Conservation (phyloP, 139 green algal genomes). For the Pseudopediastrum boryanum region DNA sequence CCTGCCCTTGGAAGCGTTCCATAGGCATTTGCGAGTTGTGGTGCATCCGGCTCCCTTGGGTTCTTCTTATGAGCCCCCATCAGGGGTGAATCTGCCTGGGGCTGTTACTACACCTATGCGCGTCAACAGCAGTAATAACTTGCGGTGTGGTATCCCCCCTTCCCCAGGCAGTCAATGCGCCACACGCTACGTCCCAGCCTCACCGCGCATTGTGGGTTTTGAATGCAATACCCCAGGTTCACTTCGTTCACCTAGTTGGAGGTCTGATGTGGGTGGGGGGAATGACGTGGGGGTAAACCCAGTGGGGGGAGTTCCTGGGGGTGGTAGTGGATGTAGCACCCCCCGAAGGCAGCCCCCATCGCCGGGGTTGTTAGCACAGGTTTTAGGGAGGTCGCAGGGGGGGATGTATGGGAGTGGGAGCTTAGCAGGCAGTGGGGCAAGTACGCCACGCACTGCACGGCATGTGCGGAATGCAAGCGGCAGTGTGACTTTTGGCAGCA, state of each 20-base stretch:
- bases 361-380: conserved; percentile 22
- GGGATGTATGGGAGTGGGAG: not conserved
- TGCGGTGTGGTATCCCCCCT: conserved; percentile 1
- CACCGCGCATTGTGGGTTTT: conserved; percentile 22
- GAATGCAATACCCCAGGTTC: conserved; percentile 1
- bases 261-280: not conserved
- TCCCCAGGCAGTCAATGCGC: conserved; percentile 24
- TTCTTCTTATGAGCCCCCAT: not conserved
- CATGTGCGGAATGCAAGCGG: no score
- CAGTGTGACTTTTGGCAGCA: no score
- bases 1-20: not conserved
- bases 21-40: not conserved
- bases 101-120: conserved; percentile 2
- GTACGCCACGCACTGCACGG: no score
- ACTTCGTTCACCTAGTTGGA: not conserved
- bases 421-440: not conserved
- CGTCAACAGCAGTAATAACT: not conserved
- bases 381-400: not conserved
- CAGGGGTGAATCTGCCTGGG: conserved; percentile 13
- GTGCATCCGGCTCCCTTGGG: not conserved
- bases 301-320: not conserved
- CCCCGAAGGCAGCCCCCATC: conserved; percentile 21
- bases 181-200: conserved; percentile 21
- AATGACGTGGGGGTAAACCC: not conserved
- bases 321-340: conserved; percentile 26